These are phyloP conservation scores for Aspergillus ochraceus DNA, from an alignment of 2,329 filamentous ascomycete genomes.

Conservation along the genomic window DNA sequence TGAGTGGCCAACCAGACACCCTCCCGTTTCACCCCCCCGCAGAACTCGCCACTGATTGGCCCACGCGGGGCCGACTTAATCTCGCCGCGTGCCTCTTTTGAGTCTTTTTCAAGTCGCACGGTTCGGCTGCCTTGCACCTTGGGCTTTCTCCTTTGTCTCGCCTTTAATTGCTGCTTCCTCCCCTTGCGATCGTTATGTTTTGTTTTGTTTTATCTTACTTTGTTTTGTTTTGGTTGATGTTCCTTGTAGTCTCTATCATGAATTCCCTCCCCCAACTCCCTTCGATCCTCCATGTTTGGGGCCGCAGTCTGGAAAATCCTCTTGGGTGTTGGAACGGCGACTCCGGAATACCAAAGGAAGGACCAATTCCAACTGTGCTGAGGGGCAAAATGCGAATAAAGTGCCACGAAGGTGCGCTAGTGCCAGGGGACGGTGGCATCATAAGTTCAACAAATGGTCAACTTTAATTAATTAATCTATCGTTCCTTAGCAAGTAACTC, in stretches of 20 bases:
- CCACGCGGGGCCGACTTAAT: background rate
- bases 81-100: conserved; percentile 1
- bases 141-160: background rate
- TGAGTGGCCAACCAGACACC: background rate
- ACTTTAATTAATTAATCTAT: background rate
- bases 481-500: background rate
- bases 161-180: background rate
- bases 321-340: background rate
- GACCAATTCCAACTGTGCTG: background rate
- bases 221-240: background rate
- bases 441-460: background rate
- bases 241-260: background rate
- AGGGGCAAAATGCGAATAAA: background rate
- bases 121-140: background rate
- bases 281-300: background rate
- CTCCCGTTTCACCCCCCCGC: background rate
- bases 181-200: background rate
- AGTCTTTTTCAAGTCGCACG: background rate
- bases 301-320: background rate
- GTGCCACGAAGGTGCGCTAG: background rate
- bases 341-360: background rate
- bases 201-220: background rate
- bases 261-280: background rate
- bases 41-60: background rate
- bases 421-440: background rate